Conservation (phyloP, 805 yeast species). For the Teunomyces funiuensis region DNA sequence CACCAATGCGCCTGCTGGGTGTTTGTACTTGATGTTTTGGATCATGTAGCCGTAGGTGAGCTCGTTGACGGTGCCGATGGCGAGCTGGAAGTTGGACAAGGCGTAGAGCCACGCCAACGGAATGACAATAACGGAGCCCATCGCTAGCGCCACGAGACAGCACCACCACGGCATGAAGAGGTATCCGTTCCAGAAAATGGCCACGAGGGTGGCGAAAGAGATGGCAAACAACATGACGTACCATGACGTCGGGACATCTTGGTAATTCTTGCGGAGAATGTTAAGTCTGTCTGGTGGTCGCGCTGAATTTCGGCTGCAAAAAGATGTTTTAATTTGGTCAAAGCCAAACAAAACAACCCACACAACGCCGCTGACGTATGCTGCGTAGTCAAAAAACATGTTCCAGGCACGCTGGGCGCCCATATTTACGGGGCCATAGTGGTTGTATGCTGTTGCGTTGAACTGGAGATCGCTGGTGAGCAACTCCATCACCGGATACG, state of each 20-base stretch:
- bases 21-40: constrained; percentile 30
- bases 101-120: constrained; percentile 54
- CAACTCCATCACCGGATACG: constrained; percentile 43
- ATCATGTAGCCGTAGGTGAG: constrained; percentile 48
- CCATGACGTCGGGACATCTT: constrained; percentile 47
- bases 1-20: constrained; percentile 50
- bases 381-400: constrained; percentile 54
- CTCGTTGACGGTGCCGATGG: constrained; percentile 53
- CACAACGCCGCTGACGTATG: constrained; percentile 47
- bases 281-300: constrained; percentile 42
- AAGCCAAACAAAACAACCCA: constrained; percentile 46
- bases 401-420: constrained; percentile 53
- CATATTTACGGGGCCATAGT: constrained; percentile 45
- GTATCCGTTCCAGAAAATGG: constrained; percentile 30
- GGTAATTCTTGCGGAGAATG: constrained; percentile 36
- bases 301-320: constrained; percentile 9
- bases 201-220: constrained; percentile 36
- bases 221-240: constrained; percentile 33
- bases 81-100: constrained; percentile 50
- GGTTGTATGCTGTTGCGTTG: constrained; percentile 46
- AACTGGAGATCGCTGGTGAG: constrained; percentile 40
- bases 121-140: constrained; percentile 47
- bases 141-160: constrained; percentile 41
- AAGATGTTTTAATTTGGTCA: constrained; percentile 20
- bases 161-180: constrained; percentile 46